Evolutionary conservation across 179 eudicot species (phyloP).

Genomic region (Corrigiola litoralis): DNA sequence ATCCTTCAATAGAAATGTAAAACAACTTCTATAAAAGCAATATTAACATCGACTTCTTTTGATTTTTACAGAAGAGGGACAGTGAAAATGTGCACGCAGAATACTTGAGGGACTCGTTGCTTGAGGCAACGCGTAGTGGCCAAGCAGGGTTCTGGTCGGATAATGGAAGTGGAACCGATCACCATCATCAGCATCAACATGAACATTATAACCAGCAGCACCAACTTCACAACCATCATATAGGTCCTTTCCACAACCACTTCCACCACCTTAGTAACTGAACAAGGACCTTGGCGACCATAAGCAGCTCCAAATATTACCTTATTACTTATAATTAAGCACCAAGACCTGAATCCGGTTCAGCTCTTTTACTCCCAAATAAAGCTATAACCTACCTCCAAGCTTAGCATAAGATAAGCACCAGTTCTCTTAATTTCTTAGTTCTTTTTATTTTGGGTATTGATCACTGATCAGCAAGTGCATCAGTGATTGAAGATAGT

Average conservation of each 20-base stretch:
- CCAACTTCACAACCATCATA: conserved; percentile 29
- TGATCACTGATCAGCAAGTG: not conserved
- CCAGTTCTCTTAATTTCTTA: not conserved
- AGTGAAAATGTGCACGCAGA: conserved; percentile 75
- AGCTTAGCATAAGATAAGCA: not conserved
- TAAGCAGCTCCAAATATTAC: not conserved
- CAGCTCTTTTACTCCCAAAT: not conserved
- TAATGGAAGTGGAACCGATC: conserved; percentile 28
- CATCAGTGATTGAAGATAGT: no score
- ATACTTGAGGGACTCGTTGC: conserved; percentile 68
- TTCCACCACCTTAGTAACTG: conserved; percentile 29
- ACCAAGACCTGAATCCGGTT: not conserved
- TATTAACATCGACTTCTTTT: not conserved
- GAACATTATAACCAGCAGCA: conserved; percentile 17
- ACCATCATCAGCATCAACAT: conserved; percentile 26
- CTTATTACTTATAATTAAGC: no score
- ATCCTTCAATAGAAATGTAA: not conserved
- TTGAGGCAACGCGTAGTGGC: conserved; percentile 62
- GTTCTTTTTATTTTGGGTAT: not conserved
- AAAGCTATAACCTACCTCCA: conserved; percentile 9
- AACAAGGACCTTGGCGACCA: no score
- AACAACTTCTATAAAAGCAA: not conserved
- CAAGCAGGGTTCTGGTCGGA: conserved; percentile 51
- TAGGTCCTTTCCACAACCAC: conserved; percentile 29
- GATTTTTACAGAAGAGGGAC: conserved; percentile 49